These are phyloP conservation scores for Calonectria multiphialidica DNA, from an alignment of 2,329 filamentous ascomycete genomes.

Conservation along the genomic window DNA sequence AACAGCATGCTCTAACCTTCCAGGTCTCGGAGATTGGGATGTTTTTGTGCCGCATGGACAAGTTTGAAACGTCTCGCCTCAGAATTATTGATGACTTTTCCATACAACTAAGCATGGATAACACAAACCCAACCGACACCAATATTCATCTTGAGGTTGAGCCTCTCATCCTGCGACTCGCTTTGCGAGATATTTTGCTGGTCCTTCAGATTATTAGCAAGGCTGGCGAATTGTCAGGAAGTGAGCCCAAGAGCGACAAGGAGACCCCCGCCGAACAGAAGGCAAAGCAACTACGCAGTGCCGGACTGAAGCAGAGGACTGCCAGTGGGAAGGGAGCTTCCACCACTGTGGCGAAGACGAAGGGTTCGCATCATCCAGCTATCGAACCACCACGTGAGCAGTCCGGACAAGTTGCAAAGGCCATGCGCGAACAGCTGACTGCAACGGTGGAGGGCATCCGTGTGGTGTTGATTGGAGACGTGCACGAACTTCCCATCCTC, in stretches of 20 bases:
- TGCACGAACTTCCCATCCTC: slow-evolving; percentile 94
- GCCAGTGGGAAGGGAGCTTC: slow-evolving; percentile 69
- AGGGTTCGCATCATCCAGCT: slow-evolving; percentile 52
- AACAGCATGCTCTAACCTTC: slow-evolving; percentile 93
- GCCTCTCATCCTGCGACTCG: slow-evolving; percentile 89
- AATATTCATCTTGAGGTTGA: slow-evolving; percentile 91
- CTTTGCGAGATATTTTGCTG: slow-evolving; percentile 92
- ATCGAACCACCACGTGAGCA: slow-evolving; percentile 39
- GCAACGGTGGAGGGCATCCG: slow-evolving; percentile 89
- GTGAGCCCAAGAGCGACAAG: slow-evolving; percentile 61
- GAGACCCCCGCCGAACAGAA: slow-evolving; percentile 63
- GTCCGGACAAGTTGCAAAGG: slow-evolving; percentile 24
- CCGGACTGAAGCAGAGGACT: slow-evolving; percentile 66
- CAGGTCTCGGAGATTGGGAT: slow-evolving; percentile 96
- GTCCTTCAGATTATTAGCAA: slow-evolving; percentile 93
- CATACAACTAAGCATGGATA: slow-evolving; percentile 88
- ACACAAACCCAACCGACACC: slow-evolving; percentile 70
- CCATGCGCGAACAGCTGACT: slow-evolving; percentile 80
- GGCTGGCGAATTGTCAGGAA: slow-evolving; percentile 86
- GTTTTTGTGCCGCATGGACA: slow-evolving; percentile 99
- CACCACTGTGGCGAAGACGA: slow-evolving; percentile 55
- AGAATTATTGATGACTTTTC: slow-evolving; percentile 98
- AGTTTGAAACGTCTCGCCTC: slow-evolving; percentile 89
- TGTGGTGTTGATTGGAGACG: slow-evolving; percentile 92
- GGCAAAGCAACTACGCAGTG: slow-evolving; percentile 63